Evolutionary conservation across 2,329 filamentous ascomycete species (phyloP).

Genomic region (Scedosporium boydii): DNA sequence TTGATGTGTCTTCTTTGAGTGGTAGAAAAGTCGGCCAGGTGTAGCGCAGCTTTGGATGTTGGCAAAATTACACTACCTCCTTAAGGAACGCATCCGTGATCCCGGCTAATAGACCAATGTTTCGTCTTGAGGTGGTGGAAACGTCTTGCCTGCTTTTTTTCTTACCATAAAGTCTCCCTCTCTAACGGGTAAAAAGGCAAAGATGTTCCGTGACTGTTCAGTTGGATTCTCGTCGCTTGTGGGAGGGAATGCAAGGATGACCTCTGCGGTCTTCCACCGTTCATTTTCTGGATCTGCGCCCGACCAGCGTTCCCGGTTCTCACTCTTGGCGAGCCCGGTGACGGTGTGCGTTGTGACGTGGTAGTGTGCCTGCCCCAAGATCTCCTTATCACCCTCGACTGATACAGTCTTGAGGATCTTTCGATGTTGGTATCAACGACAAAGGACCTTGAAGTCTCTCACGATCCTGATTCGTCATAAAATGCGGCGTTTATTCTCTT

Average conservation of each 20-base stretch:
- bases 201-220: background rate
- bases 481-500: background rate
- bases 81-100: background rate
- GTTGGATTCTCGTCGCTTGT: background rate
- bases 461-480: background rate
- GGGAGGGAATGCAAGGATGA: background rate
- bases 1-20: background rate
- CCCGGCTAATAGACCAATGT: slow-evolving; percentile 18
- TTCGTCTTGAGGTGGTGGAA: slow-evolving; percentile 25
- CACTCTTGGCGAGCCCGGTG: background rate
- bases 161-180: background rate
- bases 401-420: too few species aligned
- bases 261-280: background rate
- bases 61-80: background rate
- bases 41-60: background rate
- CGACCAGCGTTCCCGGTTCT: background rate
- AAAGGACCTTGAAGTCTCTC: background rate
- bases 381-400: too few species aligned
- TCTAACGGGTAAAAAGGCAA: background rate
- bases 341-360: too few species aligned
- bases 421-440: too few species aligned
- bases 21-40: background rate
- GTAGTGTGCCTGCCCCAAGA: too few species aligned
- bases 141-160: slow-evolving; percentile 27
- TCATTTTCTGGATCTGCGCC: background rate